Conservation (phyloP, 306 rosid genomes). For the Prinsepia uniflora region DNA sequence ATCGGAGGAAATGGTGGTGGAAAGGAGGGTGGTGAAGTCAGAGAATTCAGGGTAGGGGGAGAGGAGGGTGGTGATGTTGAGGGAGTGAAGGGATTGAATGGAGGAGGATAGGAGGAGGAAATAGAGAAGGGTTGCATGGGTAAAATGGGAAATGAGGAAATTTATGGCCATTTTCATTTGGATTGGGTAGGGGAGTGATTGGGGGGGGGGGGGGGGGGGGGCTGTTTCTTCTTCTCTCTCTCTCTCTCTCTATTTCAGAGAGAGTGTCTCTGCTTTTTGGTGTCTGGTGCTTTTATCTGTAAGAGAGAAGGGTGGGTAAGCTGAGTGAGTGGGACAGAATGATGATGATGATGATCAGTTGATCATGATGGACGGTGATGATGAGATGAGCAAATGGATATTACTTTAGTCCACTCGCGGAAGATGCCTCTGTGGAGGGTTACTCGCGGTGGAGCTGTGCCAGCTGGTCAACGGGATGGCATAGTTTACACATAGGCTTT, state of each 20-base stretch:
- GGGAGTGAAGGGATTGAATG: constrained; percentile 23
- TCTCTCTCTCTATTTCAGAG: constrained; percentile 24
- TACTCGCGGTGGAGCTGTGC: not conserved
- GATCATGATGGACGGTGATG: constrained; percentile 10
- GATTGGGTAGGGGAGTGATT: not conserved
- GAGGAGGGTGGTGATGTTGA: constrained; percentile 79
- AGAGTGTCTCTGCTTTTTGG: not conserved
- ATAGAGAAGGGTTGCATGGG: constrained; percentile 33
- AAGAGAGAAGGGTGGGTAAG: not conserved
- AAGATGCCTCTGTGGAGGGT: not conserved
- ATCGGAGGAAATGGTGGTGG: constrained; percentile 51
- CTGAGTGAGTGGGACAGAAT: not conserved
- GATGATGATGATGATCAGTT: not conserved
- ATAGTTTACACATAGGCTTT: not conserved
- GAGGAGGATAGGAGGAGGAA: constrained; percentile 36
- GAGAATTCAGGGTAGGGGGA: constrained; percentile 73
- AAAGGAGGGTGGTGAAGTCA: constrained; percentile 57
- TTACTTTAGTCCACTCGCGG: not conserved
- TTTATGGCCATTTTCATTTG: constrained; percentile 32
- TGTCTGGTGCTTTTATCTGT: not conserved
- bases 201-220: too few species aligned
- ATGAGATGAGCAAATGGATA: too few species aligned
- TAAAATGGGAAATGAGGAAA: constrained; percentile 44
- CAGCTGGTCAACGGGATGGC: not conserved
- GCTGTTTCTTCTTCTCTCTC: not conserved